phyloP scores from a whole-genome alignment of 2,329 filamentous ascomycete genomes.

The Cladophialophora carrionii region DNA sequence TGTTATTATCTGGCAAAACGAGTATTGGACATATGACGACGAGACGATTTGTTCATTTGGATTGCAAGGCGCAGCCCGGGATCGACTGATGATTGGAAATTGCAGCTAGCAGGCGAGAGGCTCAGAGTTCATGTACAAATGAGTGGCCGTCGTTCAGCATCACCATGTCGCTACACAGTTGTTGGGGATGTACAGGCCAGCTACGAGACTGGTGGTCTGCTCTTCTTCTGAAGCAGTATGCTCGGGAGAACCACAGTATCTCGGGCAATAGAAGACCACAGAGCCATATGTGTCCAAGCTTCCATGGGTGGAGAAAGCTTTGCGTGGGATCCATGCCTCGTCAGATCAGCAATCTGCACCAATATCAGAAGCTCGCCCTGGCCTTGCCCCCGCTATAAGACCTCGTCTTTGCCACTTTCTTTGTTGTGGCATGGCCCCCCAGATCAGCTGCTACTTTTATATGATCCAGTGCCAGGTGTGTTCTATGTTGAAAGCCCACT shows the following conservation, averaged over 20 bases:
- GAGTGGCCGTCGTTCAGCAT: background rate
- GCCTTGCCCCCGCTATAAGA: background rate
- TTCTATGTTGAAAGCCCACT: too few species aligned
- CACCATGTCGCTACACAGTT: background rate
- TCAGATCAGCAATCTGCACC: too few species aligned
- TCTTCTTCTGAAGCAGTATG: background rate
- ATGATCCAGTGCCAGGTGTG: too few species aligned
- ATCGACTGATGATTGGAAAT: background rate
- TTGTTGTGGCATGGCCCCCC: background rate
- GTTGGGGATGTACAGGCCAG: background rate
- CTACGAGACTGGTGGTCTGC: background rate
- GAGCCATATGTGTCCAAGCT: background rate
- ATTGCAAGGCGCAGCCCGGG: background rate
- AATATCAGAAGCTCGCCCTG: background rate
- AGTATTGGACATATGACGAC: slow-evolving; percentile 27
- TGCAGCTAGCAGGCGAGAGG: background rate
- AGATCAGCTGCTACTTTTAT: background rate
- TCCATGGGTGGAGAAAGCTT: background rate
- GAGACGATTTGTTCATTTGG: slow-evolving; percentile 20
- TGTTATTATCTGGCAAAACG: slow-evolving; percentile 2
- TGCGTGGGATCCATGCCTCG: background rate
- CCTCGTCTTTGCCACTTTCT: background rate
- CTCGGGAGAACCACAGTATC: background rate
- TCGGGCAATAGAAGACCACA: background rate
- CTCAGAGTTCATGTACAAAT: background rate